These are phyloP conservation scores for Powellomyces hirtus DNA, from an alignment of 192 early-diverging fungal species.

Conservation along the genomic window DNA sequence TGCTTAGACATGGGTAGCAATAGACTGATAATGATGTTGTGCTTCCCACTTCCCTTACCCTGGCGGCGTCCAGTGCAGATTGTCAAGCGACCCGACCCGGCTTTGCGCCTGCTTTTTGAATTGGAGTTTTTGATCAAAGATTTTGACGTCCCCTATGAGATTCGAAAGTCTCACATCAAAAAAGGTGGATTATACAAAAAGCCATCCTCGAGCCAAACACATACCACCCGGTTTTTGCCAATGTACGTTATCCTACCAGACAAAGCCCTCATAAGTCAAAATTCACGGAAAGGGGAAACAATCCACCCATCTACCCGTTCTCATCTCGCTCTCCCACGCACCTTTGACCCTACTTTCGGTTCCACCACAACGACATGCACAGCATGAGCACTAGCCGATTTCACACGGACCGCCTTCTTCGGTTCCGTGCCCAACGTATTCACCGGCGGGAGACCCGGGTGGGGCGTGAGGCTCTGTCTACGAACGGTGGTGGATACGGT, in stretches of 20 bases:
- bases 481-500: not conserved
- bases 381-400: not conserved
- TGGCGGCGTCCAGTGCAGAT: not conserved
- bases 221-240: not conserved
- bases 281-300: not conserved
- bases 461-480: not conserved
- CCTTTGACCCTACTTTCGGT: slow-evolving; percentile 12
- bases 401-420: not conserved
- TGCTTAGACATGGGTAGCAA: not conserved
- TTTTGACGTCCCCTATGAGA: slow-evolving; percentile 26
- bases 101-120: slow-evolving; percentile 19
- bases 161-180: slow-evolving; percentile 41
- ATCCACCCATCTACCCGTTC: not conserved
- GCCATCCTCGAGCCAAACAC: no score
- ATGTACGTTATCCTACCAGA: not conserved
- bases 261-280: not conserved
- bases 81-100: slow-evolving; percentile 12
- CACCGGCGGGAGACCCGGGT: slow-evolving; percentile 5
- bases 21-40: not conserved
- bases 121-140: slow-evolving; percentile 11
- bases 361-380: slow-evolving; percentile 4
- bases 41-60: not conserved
- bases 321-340: not conserved
- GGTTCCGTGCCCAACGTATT: slow-evolving; percentile 3
- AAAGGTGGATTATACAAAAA: slow-evolving; percentile 8